A percentile compares a stretch with the other conserved stretches of the same genome.
These are phyloP conservation scores for Flaveria linearis DNA, from an alignment of 129 eudicot genomes.

Conservation along the genomic window DNA sequence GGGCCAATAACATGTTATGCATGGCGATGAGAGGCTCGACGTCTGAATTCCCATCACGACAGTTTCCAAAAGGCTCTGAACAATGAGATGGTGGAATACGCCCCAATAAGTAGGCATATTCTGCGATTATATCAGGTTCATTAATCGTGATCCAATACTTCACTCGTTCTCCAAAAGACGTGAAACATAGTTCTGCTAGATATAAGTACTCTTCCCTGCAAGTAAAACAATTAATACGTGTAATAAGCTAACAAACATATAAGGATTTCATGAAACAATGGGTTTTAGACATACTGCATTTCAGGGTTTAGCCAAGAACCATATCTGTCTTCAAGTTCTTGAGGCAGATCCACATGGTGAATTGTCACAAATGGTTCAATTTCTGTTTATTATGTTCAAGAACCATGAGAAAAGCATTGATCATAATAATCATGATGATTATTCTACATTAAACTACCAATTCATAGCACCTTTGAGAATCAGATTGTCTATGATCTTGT, in stretches of 20 bases:
- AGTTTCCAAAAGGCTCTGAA: conserved; percentile 68
- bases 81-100: conserved; percentile 62
- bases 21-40: conserved; percentile 64
- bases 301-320: conserved; percentile 69
- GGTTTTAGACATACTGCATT: conserved; percentile 56
- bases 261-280: not conserved
- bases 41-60: conserved; percentile 60
- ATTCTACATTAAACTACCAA: not conserved
- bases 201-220: conserved; percentile 67
- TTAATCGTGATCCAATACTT: conserved; percentile 71
- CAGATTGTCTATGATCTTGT: conserved; percentile 59
- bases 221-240: not conserved
- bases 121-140: conserved; percentile 55
- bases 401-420: not conserved
- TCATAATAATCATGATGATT: not conserved
- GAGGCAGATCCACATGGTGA: conserved; percentile 65
- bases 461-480: conserved; percentile 52
- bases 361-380: conserved; percentile 77
- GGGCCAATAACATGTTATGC: conserved; percentile 71
- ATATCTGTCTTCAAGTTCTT: conserved; percentile 73
- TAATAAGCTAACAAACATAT: not conserved
- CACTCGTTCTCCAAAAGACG: conserved; percentile 56
- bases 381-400: conserved; percentile 36
- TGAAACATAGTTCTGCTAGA: conserved; percentile 59
- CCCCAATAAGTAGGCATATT: conserved; percentile 42